A percentile compares a stretch with the other conserved stretches of the same genome.
Evolutionary conservation across 345 rosid species (phyloP).

Genomic region (Bretschneidera sinensis): DNA sequence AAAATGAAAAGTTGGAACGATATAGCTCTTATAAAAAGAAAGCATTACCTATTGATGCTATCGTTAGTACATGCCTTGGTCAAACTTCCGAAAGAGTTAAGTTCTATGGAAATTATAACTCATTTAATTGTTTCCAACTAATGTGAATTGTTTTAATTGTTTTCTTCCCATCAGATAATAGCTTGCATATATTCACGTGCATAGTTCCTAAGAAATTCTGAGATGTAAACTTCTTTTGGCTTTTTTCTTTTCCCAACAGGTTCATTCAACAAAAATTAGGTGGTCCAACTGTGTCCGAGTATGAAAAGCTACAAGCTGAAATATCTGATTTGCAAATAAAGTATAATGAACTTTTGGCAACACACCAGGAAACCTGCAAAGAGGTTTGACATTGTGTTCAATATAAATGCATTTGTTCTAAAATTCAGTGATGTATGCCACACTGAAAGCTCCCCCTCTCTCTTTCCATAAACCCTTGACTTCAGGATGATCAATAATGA

Average conservation of each 20-base stretch:
- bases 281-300: slow-evolving; percentile 66
- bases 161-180: background rate
- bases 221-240: background rate
- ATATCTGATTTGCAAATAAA: slow-evolving; percentile 58
- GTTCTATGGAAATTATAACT: no score
- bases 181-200: background rate
- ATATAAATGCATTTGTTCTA: background rate
- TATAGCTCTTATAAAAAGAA: no score
- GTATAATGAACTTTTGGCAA: slow-evolving; percentile 62
- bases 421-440: background rate
- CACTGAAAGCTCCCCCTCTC: background rate
- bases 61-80: background rate
- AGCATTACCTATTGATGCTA: background rate
- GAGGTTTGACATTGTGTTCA: slow-evolving; percentile 38
- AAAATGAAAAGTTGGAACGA: no score
- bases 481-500: no score
- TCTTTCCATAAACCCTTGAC: no score
- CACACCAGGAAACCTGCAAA: slow-evolving; percentile 63
- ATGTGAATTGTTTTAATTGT: no score
- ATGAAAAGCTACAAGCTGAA: slow-evolving; percentile 83
- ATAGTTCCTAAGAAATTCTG: background rate
- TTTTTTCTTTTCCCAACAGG: slow-evolving; percentile 31
- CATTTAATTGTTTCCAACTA: no score
- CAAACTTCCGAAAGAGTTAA: background rate
- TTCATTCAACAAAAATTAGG: slow-evolving; percentile 85